These are phyloP conservation scores for Cladosporium colombiae DNA, from an alignment of 2,329 filamentous ascomycete genomes.

Conservation along the genomic window DNA sequence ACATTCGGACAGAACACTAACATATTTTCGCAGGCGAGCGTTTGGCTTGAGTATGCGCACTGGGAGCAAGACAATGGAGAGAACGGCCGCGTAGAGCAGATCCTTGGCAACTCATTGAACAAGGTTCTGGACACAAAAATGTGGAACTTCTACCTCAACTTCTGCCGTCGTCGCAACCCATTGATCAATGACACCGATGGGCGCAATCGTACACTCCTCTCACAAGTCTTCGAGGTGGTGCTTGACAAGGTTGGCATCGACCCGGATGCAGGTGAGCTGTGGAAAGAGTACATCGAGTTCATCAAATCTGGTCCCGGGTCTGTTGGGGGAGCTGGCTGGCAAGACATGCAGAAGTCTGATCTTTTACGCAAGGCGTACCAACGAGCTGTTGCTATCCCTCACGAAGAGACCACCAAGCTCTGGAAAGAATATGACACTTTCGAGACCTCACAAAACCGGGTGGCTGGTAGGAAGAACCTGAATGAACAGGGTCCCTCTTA, in stretches of 20 bases:
- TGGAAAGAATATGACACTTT: slow-evolving; percentile 99
- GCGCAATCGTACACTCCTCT: slow-evolving; percentile 74
- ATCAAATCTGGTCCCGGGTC: slow-evolving; percentile 80
- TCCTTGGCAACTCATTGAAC: slow-evolving; percentile 79
- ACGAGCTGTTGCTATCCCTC: slow-evolving; percentile 83
- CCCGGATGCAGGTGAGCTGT: slow-evolving; percentile 83
- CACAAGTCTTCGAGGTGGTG: slow-evolving; percentile 88
- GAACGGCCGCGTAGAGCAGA: slow-evolving; percentile 73
- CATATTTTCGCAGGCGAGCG: slow-evolving; percentile 67
- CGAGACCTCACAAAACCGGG: slow-evolving; percentile 90
- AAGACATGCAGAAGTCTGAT: slow-evolving; percentile 98
- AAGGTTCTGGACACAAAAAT: slow-evolving; percentile 79
- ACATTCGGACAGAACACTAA: background rate
- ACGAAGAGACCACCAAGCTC: slow-evolving; percentile 74
- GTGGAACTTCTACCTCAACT: slow-evolving; percentile 93
- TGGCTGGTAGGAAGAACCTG: slow-evolving; percentile 89
- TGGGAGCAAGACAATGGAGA: slow-evolving; percentile 90
- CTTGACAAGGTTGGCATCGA: slow-evolving; percentile 88
- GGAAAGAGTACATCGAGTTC: slow-evolving; percentile 94
- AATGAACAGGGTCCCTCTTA: slow-evolving; percentile 91
- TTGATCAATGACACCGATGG: slow-evolving; percentile 77
- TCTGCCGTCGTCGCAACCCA: slow-evolving; percentile 88
- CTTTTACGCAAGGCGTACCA: slow-evolving; percentile 89
- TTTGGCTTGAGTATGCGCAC: slow-evolving; percentile 85
- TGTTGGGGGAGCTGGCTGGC: slow-evolving; percentile 84